Percentiles rank a stretch among this genome's conserved stretches.
Conservation (phyloP, 202 grass and related monocot genomes). For the Eragrostis tef region DNA sequence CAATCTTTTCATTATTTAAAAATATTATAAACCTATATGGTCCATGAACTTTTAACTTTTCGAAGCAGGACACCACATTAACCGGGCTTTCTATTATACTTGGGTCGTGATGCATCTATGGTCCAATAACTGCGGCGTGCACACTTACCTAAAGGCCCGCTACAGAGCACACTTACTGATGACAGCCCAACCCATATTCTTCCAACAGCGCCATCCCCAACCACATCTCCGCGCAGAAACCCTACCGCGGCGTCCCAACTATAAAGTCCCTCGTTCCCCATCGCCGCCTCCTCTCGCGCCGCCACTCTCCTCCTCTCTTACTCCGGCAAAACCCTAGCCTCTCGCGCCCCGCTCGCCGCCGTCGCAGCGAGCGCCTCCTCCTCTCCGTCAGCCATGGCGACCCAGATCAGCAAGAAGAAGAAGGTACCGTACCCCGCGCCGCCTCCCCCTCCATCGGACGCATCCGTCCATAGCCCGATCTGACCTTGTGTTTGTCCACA, state of each 20-base stretch:
- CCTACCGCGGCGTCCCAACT: slow-evolving; percentile 27
- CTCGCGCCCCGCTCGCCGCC: slow-evolving; percentile 10
- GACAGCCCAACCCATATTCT: neutral
- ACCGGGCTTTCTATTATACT: no score
- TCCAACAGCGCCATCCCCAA: neutral
- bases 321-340: slow-evolving; percentile 46
- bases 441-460: no score
- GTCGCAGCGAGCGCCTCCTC: slow-evolving; percentile 39
- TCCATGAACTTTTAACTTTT: no score
- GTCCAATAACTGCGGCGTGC: no score
- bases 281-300: slow-evolving; percentile 38
- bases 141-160: neutral
- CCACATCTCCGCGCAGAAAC: slow-evolving; percentile 30
- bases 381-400: slow-evolving; percentile 63
- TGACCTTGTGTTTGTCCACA: slow-evolving; percentile 10
- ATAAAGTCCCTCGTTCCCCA: neutral
- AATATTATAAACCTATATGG: no score
- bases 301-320: slow-evolving; percentile 15
- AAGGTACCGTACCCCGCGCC: slow-evolving; percentile 49
- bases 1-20: no score
- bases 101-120: no score
- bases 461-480: slow-evolving; percentile 22
- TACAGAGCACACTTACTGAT: neutral
- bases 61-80: no score
- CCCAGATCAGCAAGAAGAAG: slow-evolving; percentile 99